Evolutionary conservation across 2,329 filamentous ascomycete genomes (phyloP), one percentile per base, ranked within the genome.

Genomic region (Phoma sp.): DNA sequence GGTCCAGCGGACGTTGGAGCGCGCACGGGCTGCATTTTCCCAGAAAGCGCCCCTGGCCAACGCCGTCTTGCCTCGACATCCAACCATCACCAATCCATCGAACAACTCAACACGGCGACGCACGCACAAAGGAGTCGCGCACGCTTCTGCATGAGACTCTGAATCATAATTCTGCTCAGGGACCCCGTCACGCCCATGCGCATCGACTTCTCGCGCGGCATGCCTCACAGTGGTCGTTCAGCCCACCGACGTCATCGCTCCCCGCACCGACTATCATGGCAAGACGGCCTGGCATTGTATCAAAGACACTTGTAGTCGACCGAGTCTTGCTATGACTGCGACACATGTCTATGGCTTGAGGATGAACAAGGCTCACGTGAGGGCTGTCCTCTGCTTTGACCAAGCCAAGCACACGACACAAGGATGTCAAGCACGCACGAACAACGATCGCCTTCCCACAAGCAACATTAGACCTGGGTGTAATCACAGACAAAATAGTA

Each of bases 231-330:
- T 15, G 26, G 45, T 48, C 53, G 56, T 55, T 43, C 62, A 63
- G 60, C 65, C 60, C 50, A 52, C 29, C 51, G 46, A 59, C 68
- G 65, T 71, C 68, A 71, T 71, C 57, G 60, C 56, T 47, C 42
- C 42, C 42, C 53, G 47, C 53, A 56, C 26, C 42, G 42, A 43
- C 45, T 7, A 30, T 17, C 42, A 21, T 34, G 32, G 3, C 29
- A n/a, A 20, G 20, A 26, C 26, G 7, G 4, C 14, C 25, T 14
- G 12, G 23, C 20, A 15, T 43, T 12, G 30, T 12, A 21, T 12
- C 7, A 37, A 5, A 25, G 33, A 38, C n/a, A 28, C 20, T 21
- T 32, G 33, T 6, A 18, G 5, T 25, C 17, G 18, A 42, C n/a
- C 5, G 10, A 5, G 3, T 17, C 6, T 14, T 10, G 4, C 0